phyloP scores from a whole-genome alignment of 2,329 filamentous ascomycete genomes.

The Meredithiella fracta region DNA sequence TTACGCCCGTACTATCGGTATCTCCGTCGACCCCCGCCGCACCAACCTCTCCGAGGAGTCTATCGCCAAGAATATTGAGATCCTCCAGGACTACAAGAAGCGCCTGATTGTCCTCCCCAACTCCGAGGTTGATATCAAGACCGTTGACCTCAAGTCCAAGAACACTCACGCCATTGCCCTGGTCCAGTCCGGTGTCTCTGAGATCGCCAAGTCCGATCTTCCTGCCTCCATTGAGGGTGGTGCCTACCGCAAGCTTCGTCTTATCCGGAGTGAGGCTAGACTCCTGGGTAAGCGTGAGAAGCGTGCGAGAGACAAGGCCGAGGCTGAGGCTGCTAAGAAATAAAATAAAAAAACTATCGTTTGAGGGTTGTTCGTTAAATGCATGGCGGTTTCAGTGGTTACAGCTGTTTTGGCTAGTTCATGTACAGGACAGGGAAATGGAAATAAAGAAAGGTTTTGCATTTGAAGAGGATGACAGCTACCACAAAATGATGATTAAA shows the following conservation, averaged over 20 bases:
- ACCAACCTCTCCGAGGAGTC: slow-evolving; percentile 95
- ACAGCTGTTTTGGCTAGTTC: slow-evolving; percentile 14
- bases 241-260: slow-evolving; percentile 74
- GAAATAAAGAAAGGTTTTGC: slow-evolving; percentile 23
- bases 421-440: slow-evolving; percentile 12
- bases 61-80: slow-evolving; percentile 84
- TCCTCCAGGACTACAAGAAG: slow-evolving; percentile 93
- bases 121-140: slow-evolving; percentile 55
- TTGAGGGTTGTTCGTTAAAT: slow-evolving; percentile 7
- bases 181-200: slow-evolving; percentile 51
- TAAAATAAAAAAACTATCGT: slow-evolving; percentile 35
- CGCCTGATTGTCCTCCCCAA: slow-evolving; percentile 94
- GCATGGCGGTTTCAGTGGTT: slow-evolving; percentile 11
- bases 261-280: slow-evolving; percentile 69
- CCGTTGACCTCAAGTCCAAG: slow-evolving; percentile 37
- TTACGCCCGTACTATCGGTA: slow-evolving; percentile 89
- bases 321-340: slow-evolving; percentile 75
- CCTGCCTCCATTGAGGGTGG: slow-evolving; percentile 60
- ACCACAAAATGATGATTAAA: slow-evolving; percentile 10
- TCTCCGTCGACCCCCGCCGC: slow-evolving; percentile 89
- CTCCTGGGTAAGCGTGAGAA: slow-evolving; percentile 77
- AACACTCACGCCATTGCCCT: slow-evolving; percentile 48
- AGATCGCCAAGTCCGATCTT: slow-evolving; percentile 70
- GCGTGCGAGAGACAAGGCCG: slow-evolving; percentile 75
- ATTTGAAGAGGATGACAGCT: slow-evolving; percentile 1